Evolutionary conservation across 1,284 basidiomycete species (phyloP), one percentile per base, ranked within the genome.

Genomic region (Laetiporus sulphureus): DNA sequence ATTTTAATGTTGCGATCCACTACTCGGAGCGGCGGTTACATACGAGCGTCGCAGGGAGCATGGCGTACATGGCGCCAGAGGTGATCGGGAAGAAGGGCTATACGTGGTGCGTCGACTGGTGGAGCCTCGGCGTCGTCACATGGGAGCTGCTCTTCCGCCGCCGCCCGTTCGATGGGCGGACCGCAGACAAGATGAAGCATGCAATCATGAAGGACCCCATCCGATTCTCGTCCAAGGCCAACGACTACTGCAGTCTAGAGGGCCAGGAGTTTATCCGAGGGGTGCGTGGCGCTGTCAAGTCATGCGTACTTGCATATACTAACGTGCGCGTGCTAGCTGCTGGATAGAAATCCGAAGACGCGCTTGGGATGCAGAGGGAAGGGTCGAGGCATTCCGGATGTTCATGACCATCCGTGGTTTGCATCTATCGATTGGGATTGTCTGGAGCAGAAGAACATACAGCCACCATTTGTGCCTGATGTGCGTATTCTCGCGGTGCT

Each of bases 11-110:
- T 52, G 95, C 94, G 12, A 93, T 98, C 6, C 95, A 98, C 63
- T 97, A 91, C 61, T 93, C 92, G 5, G 85, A 91, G 42, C 73
- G 84, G 34, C 73, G 90, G 24, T 62, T 88, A 45, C 82, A 97
- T 59, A 93, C 89, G 1, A 92, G 90, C 42, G 87, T 99, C 3
- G 95, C 93, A 1, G 93, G 93, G 2, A 92, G 88, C 52, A 95
- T 98, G 91, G 94, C 95, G 0, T 99, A 99, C 67, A 99, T 99
- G 95, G 92, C 94, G 2, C 89, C 94, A 1, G 92, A 98, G 61
- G 85, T 98, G 15, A 73, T 98, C 36, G 73, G 58, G n/a, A 52
- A 56, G 21, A 79, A 73, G 54, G 85, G 85, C 18, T 97, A 97
- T 62, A 86, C 86, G 8, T 92, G 88, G 72, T 82, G 83, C 23